These are phyloP conservation scores for Lactarius hengduanensis DNA, from an alignment of 768 basidiomycete species.

Conservation along the genomic window DNA sequence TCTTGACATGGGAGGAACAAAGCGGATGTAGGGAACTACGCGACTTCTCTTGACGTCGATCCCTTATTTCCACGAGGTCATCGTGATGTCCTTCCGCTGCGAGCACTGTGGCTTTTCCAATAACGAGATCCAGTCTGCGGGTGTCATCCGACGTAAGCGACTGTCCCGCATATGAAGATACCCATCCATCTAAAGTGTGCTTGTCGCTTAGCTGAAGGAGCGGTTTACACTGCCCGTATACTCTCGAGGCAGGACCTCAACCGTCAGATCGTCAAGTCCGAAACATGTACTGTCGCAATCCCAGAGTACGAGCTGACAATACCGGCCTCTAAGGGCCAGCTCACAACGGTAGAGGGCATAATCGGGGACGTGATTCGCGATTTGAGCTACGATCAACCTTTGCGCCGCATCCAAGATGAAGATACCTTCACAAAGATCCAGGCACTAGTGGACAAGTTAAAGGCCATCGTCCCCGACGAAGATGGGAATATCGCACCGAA, in stretches of 20 bases:
- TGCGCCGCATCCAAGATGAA: slow-evolving; percentile 78
- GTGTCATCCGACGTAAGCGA: slow-evolving; percentile 72
- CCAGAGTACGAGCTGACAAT: slow-evolving; percentile 91
- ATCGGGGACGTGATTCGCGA: slow-evolving; percentile 80
- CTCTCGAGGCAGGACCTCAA: slow-evolving; percentile 75
- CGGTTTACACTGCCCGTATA: slow-evolving; percentile 76
- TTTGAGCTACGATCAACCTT: slow-evolving; percentile 75
- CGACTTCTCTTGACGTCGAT: slow-evolving; percentile 89
- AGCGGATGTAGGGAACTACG: slow-evolving; percentile 68
- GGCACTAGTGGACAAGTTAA: slow-evolving; percentile 62
- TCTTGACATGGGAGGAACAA: slow-evolving; percentile 5
- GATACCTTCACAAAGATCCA: slow-evolving; percentile 73
- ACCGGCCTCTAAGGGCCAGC: slow-evolving; percentile 83
- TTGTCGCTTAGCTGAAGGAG: slow-evolving; percentile 66
- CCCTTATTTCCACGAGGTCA: slow-evolving; percentile 92
- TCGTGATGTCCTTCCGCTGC: slow-evolving; percentile 96
- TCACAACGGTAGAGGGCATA: slow-evolving; percentile 96
- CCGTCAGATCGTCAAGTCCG: slow-evolving; percentile 90
- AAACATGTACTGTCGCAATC: slow-evolving; percentile 74
- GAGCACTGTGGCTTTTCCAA: slow-evolving; percentile 87
- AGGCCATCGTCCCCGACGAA: slow-evolving; percentile 58
- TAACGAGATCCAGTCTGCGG: slow-evolving; percentile 94
- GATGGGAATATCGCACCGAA: slow-evolving; percentile 36
- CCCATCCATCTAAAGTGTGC: neutral
- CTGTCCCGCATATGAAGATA: neutral